A percentile compares a stretch with the other conserved stretches of the same genome.
Evolutionary conservation across 2,329 filamentous ascomycete genomes (phyloP).

Genomic region (Saccharata proteae): DNA sequence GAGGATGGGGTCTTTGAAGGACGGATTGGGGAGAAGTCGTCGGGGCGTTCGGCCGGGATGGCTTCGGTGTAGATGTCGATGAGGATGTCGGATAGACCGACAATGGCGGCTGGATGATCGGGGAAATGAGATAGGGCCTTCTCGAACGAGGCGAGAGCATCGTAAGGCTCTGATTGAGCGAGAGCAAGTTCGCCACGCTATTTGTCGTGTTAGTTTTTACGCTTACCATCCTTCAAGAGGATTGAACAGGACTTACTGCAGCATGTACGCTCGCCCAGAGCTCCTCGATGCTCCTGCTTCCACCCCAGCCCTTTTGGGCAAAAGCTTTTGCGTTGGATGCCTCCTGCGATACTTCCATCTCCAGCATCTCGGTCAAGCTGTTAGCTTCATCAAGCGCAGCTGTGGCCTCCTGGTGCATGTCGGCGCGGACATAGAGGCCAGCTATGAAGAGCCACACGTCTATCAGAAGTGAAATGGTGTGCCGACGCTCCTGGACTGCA

Average conservation of each 20-base stretch:
- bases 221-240: background rate
- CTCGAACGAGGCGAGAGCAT: conserved; percentile 69
- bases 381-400: conserved; percentile 72
- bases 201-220: conserved; percentile 12
- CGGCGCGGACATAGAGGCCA: conserved; percentile 73
- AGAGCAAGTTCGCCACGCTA: conserved; percentile 57
- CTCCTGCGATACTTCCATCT: conserved; percentile 52
- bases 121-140: conserved; percentile 66
- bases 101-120: conserved; percentile 67
- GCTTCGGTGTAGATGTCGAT: conserved; percentile 69
- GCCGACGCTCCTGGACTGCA: conserved; percentile 39
- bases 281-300: conserved; percentile 69
- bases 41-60: conserved; percentile 44
- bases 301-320: conserved; percentile 60
- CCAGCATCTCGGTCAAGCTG: conserved; percentile 60
- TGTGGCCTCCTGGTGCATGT: conserved; percentile 65
- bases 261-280: conserved; percentile 73
- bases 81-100: conserved; percentile 73
- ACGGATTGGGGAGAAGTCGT: conserved; percentile 6
- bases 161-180: conserved; percentile 49
- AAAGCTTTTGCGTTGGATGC: conserved; percentile 51
- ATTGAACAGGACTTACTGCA: conserved; percentile 47
- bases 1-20: conserved; percentile 5
- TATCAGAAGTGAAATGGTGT: conserved; percentile 49
- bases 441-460: conserved; percentile 87